Evolutionary conservation across 2,329 filamentous ascomycete genomes (phyloP), one percentile per base, ranked within the genome.

Genomic region (Trichoderma sp.): DNA sequence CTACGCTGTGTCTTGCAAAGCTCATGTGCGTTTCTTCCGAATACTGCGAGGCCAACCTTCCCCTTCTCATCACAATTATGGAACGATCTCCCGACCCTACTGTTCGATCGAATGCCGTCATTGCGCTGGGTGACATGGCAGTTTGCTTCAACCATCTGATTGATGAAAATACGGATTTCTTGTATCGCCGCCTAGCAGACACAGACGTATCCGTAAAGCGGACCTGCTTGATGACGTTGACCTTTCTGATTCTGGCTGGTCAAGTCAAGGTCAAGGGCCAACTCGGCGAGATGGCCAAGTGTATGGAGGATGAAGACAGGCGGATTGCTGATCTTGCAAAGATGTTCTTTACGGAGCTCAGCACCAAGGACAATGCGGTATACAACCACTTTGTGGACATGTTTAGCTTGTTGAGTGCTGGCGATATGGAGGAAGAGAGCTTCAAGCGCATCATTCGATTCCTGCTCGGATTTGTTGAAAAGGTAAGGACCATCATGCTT

Each of bases 311-410:
- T 76, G 89, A 90, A n/a, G 96, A 99, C 77, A 94, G 94, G 80
- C 89, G 92, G 71, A 97, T 98, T 71, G 92, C 94, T 0, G 96
- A 99, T 77, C 86, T 99, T 76, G 93, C 94, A 16, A 87, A 93
- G 69, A 98, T 98, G 95, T 99, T 99, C 87, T 99, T 99, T 80
- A 95, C 93, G 0, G 96, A 99, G 80, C 86, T 99, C 67, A 94
- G 94, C 71, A 97, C 94, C 74, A 99, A 99, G 83, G 96, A 99
- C 79, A 99, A 99, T 77, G 96, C 96, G 2, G 93, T 99, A 2
- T 99, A 99, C 80, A 99, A 99, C 79, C 95, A 99, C 82, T 99
- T 99, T 80, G 94, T 99, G 32, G 96, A 99, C 78, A 98, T 99
- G 93, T 99, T 99, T 80, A 95, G 92, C 76, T 82, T 98, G 72